These are phyloP conservation scores for Saksenaea oblongispora DNA, from an alignment of 371 early-diverging fungal species.

Conservation along the genomic window DNA sequence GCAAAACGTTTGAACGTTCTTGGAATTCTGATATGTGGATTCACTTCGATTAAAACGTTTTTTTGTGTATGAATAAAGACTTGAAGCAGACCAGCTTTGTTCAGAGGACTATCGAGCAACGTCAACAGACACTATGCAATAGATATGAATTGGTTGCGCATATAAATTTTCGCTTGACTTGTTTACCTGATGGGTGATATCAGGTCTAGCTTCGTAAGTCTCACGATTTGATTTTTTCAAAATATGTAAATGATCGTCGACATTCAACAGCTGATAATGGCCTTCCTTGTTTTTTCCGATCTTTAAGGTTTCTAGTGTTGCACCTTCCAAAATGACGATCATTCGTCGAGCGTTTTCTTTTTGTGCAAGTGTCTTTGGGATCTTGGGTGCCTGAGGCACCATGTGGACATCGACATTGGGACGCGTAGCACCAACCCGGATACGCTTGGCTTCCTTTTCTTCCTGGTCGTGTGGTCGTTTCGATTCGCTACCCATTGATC, in stretches of 20 bases:
- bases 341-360: conserved; percentile 82
- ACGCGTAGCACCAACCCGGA: conserved; percentile 47
- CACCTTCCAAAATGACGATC: conserved; percentile 91
- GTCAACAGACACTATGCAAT: conserved; percentile 85
- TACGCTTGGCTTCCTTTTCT: conserved; percentile 38
- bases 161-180: neutral
- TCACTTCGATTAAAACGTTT: conserved; percentile 96
- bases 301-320: conserved; percentile 93
- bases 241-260: conserved; percentile 94
- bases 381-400: conserved; percentile 77
- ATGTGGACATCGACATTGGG: conserved; percentile 54
- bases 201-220: conserved; percentile 88
- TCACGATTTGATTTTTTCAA: conserved; percentile 85
- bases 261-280: conserved; percentile 91
- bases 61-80: conserved; percentile 94
- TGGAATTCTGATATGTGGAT: conserved; percentile 97
- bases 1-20: conserved; percentile 98
- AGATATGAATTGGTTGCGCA: neutral
- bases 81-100: conserved; percentile 95
- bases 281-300: conserved; percentile 90
- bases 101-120: conserved; percentile 95
- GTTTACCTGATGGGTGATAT: conserved; percentile 93
- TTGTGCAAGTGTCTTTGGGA: conserved; percentile 75
- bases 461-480: conserved; percentile 17
- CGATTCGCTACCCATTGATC: conserved; percentile 11